Evolutionary conservation across 441 rosid species (phyloP).

Genomic region (Populus hybrid): DNA sequence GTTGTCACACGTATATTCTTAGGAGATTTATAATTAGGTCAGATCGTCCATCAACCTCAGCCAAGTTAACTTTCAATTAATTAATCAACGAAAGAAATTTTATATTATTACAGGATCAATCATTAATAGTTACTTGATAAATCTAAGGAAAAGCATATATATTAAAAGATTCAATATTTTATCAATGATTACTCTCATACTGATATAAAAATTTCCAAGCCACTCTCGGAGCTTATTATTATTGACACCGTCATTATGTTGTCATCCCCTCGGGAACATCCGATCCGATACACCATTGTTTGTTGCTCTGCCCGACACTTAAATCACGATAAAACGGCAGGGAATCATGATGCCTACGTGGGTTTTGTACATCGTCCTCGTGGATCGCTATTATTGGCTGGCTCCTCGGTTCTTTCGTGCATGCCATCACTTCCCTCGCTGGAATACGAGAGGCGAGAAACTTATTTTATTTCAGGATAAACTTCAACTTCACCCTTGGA

Average conservation of each 20-base stretch:
- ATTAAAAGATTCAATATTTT: too few species aligned
- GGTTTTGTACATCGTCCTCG: neutral
- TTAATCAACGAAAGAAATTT: too few species aligned
- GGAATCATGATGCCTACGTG: neutral
- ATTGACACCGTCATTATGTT: neutral
- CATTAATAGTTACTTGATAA: too few species aligned
- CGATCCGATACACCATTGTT: neutral
- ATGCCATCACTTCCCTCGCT: neutral
- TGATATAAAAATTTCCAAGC: neutral
- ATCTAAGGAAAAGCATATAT: too few species aligned
- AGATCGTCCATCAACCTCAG: neutral
- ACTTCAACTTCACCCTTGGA: neutral
- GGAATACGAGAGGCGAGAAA: neutral
- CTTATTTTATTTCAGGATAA: neutral
- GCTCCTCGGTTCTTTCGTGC: neutral
- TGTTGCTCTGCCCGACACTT: neutral
- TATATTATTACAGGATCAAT: too few species aligned
- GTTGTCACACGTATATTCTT: too few species aligned
- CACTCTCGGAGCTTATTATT: neutral
- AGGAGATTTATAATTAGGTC: too few species aligned
- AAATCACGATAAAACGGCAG: neutral
- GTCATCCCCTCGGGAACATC: neutral
- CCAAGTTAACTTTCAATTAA: neutral
- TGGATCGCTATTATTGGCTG: neutral
- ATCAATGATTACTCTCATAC: too few species aligned